Base-by-base conservation (phyloP, 1,284 basidiomycete genomes). In the Irpex sp. region DNA sequence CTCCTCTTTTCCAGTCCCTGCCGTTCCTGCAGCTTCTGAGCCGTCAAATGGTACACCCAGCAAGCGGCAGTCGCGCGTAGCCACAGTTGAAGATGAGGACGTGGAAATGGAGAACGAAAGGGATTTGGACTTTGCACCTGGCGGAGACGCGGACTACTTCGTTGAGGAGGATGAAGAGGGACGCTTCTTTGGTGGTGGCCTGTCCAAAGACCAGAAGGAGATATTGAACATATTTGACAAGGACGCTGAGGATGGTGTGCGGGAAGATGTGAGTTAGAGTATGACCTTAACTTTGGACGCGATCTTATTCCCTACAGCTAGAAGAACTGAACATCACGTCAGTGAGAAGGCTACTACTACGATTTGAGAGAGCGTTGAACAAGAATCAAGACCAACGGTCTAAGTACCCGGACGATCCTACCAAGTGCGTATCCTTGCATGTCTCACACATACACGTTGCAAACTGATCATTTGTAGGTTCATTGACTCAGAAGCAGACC, bases 401-500 rank as follows among this genome's bases (percentile, higher is more conserved):
- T 9, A 97, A 97, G 81, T 96, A 94, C 79, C 94, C 96, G 0
- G 89, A 95, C 72, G 96, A 98, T 75, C 97, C 97, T 1, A 89
- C 96, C 64, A 98, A 95, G 97, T 97, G 76, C 70, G 90, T 82
- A 2, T 42, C 62, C 15, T 20, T 54, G 20, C 32, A 54, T 18
- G 62, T 64, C 32, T 22, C 15, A 54, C 49, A 54, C 15, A 58
- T 32, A 43, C 22, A 10, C 65, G 18, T 65, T n/a, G 66, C 59
- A 18, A 24, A 64, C 63, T n/a, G 2, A 4, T 44, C 18, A 10
- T 6, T 20, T 2, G 22, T 45, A 98, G 97, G 81, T 99, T 99
- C 85, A 98, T 99, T 78, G 97, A 99, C 78, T 99, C 98, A 0
- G 98, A 99, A 85, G 95, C 96, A 32, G 97, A 99, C 78, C 89